A percentile compares a stretch with the other conserved stretches of the same genome.
phyloP scores from a whole-genome alignment of 768 basidiomycete species.

The Serendipita vermifera region DNA sequence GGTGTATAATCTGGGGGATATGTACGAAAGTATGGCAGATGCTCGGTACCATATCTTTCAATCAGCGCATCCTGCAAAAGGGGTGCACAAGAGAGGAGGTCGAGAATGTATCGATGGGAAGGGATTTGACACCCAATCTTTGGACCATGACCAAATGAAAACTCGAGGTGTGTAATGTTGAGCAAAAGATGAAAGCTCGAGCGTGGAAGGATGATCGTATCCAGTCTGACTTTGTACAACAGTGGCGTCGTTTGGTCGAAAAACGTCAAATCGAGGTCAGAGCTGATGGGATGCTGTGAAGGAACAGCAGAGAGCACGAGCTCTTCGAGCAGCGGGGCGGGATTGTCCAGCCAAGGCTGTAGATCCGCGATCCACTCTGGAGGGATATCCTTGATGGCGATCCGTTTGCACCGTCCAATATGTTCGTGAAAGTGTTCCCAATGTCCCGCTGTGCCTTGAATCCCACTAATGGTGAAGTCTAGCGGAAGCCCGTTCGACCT shows the following conservation, averaged over 20 bases:
- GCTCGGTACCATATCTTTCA: slow-evolving; percentile 3
- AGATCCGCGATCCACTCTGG: not conserved
- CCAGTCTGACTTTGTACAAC: not conserved
- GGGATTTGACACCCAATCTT: slow-evolving; percentile 6
- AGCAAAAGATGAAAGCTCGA: not conserved
- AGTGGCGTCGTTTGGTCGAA: slow-evolving; percentile 4
- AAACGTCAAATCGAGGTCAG: slow-evolving; percentile 1
- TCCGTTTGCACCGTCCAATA: not conserved
- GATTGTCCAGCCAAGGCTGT: slow-evolving; percentile 6
- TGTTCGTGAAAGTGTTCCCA: slow-evolving; percentile 9
- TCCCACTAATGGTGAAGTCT: slow-evolving; percentile 5
- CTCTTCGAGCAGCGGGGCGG: slow-evolving; percentile 1
- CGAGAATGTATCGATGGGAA: slow-evolving; percentile 8
- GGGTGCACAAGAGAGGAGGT: not conserved
- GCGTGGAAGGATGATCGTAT: not conserved
- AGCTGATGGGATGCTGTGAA: not conserved
- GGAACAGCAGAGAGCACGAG: not conserved
- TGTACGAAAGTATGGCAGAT: slow-evolving; percentile 3
- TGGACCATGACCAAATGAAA: slow-evolving; percentile 4
- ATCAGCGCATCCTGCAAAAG: slow-evolving; percentile 1
- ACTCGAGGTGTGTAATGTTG: slow-evolving; percentile 2
- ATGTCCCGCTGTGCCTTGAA: not conserved
- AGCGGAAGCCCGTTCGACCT: not conserved
- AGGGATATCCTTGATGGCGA: slow-evolving; percentile 7
- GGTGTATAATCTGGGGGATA: not conserved